A percentile compares a stretch with the other conserved stretches of the same genome.
Evolutionary conservation across 306 rosid species (phyloP).

Genomic region (Cicer pinnatifidum): DNA sequence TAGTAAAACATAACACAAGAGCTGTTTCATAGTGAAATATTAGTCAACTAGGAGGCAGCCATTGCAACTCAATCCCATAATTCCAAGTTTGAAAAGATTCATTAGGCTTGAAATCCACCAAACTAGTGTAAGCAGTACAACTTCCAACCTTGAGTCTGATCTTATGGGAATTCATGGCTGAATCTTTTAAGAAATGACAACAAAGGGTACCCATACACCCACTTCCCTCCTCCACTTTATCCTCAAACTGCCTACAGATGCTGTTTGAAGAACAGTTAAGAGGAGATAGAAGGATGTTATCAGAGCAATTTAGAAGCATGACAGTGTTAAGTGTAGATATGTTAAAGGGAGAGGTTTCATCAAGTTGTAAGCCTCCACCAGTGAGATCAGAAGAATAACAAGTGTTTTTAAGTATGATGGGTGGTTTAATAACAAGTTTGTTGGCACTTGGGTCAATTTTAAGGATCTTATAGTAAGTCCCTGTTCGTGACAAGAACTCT

Average conservation of each 20-base stretch:
- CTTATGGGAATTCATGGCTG: conserved; percentile 77
- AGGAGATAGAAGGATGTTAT: conserved; percentile 64
- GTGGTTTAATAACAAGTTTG: conserved; percentile 67
- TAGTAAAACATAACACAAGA: neutral
- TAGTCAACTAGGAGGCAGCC: conserved; percentile 59
- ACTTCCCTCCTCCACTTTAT: conserved; percentile 51
- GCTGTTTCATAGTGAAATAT: neutral
- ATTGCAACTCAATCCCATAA: conserved; percentile 86
- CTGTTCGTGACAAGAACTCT: conserved; percentile 66
- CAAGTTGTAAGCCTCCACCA: conserved; percentile 59
- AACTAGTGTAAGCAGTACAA: conserved; percentile 79
- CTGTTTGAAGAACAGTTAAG: conserved; percentile 74
- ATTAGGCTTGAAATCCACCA: conserved; percentile 58
- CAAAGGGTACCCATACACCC: conserved; percentile 71
- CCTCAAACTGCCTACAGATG: conserved; percentile 70
- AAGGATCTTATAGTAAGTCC: conserved; percentile 67
- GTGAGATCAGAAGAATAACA: conserved; percentile 73
- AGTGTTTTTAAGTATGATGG: conserved; percentile 46
- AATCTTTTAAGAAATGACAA: conserved; percentile 77
- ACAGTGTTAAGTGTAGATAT: conserved; percentile 76
- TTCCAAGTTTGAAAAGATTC: conserved; percentile 68
- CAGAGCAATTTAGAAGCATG: conserved; percentile 68
- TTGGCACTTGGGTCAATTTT: conserved; percentile 52
- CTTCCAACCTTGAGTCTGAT: conserved; percentile 69
- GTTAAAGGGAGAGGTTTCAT: conserved; percentile 71